phyloP scores from a whole-genome alignment of 2,329 filamentous ascomycete species.

The Rugonectria rugulosa region DNA sequence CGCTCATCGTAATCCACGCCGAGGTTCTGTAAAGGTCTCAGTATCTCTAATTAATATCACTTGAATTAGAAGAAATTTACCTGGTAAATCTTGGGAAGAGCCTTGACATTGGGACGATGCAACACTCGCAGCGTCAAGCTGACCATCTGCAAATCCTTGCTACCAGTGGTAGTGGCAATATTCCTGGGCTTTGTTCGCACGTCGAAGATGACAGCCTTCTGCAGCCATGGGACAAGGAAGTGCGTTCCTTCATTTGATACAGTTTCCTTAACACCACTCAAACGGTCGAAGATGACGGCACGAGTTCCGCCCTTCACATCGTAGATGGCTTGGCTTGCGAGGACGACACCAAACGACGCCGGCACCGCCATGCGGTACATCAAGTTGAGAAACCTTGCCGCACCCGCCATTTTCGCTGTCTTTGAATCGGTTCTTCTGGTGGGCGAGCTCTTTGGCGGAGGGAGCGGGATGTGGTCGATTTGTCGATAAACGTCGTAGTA shows the following conservation, averaged over 20 bases:
- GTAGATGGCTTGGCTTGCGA: conserved; percentile 86
- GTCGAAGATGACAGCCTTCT: conserved; percentile 94
- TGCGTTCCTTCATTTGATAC: conserved; percentile 97
- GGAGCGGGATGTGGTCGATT: conserved; percentile 12
- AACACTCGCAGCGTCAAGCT: conserved; percentile 95
- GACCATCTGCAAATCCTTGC: conserved; percentile 99
- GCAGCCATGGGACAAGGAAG: conserved; percentile 94
- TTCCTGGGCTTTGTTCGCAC: conserved; percentile 97
- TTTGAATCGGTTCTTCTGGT: neutral
- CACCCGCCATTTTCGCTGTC: conserved; percentile 60
- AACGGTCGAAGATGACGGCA: conserved; percentile 96
- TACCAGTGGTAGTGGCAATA: conserved; percentile 95
- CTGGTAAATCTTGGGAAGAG: conserved; percentile 97
- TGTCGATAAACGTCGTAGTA: conserved; percentile 27
- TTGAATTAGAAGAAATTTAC: conserved; percentile 56
- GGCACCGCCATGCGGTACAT: conserved; percentile 78
- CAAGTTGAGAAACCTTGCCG: conserved; percentile 64
- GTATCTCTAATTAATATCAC: neutral
- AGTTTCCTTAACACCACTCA: conserved; percentile 89
- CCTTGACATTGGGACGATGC: conserved; percentile 91
- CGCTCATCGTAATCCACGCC: conserved; percentile 98
- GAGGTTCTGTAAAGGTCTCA: conserved; percentile 72
- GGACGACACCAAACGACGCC: conserved; percentile 69
- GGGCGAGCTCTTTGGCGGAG: conserved; percentile 8
- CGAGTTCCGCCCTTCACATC: conserved; percentile 95